phyloP scores from a whole-genome alignment of 2,329 filamentous ascomycete genomes.

The Aspergillus spinulosporus region DNA sequence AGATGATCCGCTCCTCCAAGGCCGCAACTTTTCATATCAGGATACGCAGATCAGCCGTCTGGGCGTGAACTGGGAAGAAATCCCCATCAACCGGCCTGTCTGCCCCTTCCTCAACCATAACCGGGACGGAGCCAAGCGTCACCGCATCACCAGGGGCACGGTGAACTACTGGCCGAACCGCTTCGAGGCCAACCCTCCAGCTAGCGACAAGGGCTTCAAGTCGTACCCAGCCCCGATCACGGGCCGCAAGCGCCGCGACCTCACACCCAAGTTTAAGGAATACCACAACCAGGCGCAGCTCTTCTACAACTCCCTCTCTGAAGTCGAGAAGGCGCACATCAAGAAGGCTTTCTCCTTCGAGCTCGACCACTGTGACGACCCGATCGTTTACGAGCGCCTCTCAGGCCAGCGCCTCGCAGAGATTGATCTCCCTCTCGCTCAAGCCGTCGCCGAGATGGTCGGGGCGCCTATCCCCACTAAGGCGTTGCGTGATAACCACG shows the following conservation, averaged over 20 bases:
- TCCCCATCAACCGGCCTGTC: constrained; percentile 74
- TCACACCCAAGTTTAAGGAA: constrained; percentile 48
- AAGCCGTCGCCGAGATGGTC: constrained; percentile 68
- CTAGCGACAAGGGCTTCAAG: constrained; percentile 67
- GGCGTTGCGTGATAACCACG: constrained; percentile 61
- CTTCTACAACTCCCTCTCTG: constrained; percentile 40
- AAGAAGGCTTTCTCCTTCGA: constrained; percentile 42
- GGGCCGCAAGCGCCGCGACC: constrained; percentile 66
- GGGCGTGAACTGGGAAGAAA: constrained; percentile 72
- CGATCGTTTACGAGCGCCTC: constrained; percentile 73
- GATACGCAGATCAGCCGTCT: constrained; percentile 64
- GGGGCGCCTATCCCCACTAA: constrained; percentile 64
- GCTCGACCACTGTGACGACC: constrained; percentile 65
- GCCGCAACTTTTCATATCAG: constrained; percentile 65
- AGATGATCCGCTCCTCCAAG: constrained; percentile 72
- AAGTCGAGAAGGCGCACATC: constrained; percentile 38
- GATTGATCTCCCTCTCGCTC: constrained; percentile 69
- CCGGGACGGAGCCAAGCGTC: constrained; percentile 71
- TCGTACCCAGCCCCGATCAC: constrained; percentile 64
- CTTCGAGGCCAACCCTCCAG: constrained; percentile 63
- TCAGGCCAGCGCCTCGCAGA: constrained; percentile 63
- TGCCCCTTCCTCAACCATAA: constrained; percentile 76
- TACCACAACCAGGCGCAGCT: constrained; percentile 40
- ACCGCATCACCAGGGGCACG: constrained; percentile 70
- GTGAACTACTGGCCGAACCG: constrained; percentile 82